Evolutionary conservation across 805 yeast species (phyloP).

Genomic region (Millerozyma miso): DNA sequence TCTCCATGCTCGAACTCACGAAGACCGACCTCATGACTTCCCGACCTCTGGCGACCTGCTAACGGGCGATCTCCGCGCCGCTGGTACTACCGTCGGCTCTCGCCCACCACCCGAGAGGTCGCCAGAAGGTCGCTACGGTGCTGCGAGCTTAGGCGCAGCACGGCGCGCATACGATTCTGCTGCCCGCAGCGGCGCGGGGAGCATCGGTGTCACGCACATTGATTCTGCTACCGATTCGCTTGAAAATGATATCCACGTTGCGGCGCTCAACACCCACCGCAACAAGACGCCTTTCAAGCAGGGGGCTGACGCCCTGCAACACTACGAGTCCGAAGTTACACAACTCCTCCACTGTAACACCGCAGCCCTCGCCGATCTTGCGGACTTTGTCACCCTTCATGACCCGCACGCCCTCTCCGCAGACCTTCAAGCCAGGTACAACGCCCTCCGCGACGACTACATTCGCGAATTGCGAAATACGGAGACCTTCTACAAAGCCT

Average conservation of each 20-base stretch:
- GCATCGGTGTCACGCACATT: neutral
- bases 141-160: neutral
- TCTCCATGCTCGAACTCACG: neutral
- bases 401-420: conserved; percentile 6
- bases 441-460: conserved; percentile 21
- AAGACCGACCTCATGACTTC: neutral
- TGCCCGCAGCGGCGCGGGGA: neutral
- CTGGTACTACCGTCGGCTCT: neutral
- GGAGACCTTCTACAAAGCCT: conserved; percentile 26
- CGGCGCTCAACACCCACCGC: conserved; percentile 8
- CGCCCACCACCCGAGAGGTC: neutral
- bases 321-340: neutral
- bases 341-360: conserved; percentile 9
- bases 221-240: neutral
- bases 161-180: neutral
- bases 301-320: conserved; percentile 2
- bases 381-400: conserved; percentile 15
- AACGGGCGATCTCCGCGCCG: no score
- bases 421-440: conserved; percentile 14
- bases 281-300: conserved; percentile 3
- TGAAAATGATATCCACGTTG: conserved; percentile 3
- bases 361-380: conserved; percentile 18
- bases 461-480: conserved; percentile 24
- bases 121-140: neutral
- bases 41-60: neutral